phyloP scores from a whole-genome alignment of 306 rosid species.

The Prunus campanulata region DNA sequence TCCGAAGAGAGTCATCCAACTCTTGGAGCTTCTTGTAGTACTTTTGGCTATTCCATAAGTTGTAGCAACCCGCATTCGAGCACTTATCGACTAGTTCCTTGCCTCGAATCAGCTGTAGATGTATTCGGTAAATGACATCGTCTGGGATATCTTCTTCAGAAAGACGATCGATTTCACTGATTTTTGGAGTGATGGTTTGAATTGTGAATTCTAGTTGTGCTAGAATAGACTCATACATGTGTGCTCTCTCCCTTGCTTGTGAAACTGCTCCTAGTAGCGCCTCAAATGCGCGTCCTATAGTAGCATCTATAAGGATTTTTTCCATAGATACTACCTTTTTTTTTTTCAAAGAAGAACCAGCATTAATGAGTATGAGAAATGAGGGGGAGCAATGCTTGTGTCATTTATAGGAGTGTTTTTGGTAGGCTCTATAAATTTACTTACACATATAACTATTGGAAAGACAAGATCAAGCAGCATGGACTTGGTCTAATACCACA shows the following conservation, averaged over 20 bases:
- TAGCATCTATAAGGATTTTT: background rate
- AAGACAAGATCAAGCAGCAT: background rate
- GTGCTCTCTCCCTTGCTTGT: background rate
- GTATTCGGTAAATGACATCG: background rate
- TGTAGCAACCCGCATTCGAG: conserved; percentile 27
- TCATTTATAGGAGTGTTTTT: background rate
- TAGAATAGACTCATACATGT: background rate
- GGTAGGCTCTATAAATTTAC: too few species aligned
- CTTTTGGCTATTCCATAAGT: background rate
- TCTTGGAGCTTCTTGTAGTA: conserved; percentile 17
- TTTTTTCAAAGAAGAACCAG: background rate
- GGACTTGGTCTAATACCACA: background rate
- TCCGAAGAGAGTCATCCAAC: conserved; percentile 8
- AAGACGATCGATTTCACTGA: background rate
- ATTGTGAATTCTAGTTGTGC: conserved; percentile 8
- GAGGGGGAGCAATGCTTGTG: background rate
- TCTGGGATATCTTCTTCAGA: background rate
- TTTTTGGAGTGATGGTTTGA: background rate
- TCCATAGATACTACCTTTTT: background rate
- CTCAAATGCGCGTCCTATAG: background rate
- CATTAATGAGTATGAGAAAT: background rate
- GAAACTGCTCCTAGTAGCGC: background rate
- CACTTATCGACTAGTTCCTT: conserved; percentile 28
- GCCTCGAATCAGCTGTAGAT: conserved; percentile 9
- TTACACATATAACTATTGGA: background rate